phyloP scores from a whole-genome alignment of 2,329 filamentous ascomycete genomes.

The Tolypocladium pustulatum region DNA sequence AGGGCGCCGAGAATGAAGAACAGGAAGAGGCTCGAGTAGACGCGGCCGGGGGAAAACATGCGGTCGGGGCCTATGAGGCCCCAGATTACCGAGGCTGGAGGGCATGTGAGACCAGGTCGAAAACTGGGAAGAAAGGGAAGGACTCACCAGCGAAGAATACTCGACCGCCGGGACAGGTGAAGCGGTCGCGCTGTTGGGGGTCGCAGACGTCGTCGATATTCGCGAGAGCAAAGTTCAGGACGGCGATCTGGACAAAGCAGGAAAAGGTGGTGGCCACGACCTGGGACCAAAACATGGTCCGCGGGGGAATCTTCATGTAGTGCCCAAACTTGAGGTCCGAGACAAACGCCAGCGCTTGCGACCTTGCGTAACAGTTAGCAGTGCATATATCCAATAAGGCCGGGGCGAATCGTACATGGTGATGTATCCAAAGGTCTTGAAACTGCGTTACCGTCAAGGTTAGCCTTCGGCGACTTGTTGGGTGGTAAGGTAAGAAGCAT shows the following conservation, averaged over 20 bases:
- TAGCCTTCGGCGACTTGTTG: not conserved
- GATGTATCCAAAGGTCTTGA: slow-evolving; percentile 54
- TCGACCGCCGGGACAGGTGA: slow-evolving; percentile 52
- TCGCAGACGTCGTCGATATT: slow-evolving; percentile 57
- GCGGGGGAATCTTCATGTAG: slow-evolving; percentile 62
- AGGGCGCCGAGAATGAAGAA: slow-evolving; percentile 50
- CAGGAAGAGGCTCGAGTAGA: slow-evolving; percentile 49
- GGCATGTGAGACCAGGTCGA: not conserved
- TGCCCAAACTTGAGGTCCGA: slow-evolving; percentile 61
- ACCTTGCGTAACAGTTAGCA: slow-evolving; percentile 16
- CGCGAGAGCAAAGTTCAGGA: slow-evolving; percentile 50
- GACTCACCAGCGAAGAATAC: slow-evolving; percentile 50
- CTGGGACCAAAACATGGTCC: slow-evolving; percentile 57
- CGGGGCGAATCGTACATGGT: slow-evolving; percentile 33
- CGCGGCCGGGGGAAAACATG: slow-evolving; percentile 52
- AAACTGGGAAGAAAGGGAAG: not conserved
- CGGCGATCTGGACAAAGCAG: slow-evolving; percentile 54
- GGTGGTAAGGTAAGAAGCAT: slow-evolving; percentile 7
- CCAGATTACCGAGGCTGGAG: slow-evolving; percentile 53
- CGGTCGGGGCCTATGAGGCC: slow-evolving; percentile 53
- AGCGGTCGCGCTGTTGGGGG: slow-evolving; percentile 42
- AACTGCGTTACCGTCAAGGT: slow-evolving; percentile 24
- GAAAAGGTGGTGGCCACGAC: slow-evolving; percentile 56
- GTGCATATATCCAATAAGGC: no score
- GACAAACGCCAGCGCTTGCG: slow-evolving; percentile 53